phyloP scores from a whole-genome alignment of 1,139 yeast genomes.

The Debaryomyces fabryi region DNA sequence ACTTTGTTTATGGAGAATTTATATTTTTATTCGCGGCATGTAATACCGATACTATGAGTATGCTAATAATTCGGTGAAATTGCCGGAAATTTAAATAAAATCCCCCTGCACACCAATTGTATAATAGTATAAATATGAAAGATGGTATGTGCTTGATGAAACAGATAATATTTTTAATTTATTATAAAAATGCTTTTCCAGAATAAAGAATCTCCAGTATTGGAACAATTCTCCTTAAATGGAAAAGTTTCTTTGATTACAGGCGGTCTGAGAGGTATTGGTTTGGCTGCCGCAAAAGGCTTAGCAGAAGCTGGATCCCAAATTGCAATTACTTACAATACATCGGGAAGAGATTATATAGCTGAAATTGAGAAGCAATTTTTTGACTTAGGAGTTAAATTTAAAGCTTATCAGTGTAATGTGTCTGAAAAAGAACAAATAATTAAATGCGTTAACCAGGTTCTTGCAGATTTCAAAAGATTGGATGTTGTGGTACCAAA shows the following conservation, averaged over 20 bases:
- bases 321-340: slow-evolving; percentile 60
- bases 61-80: too few relatives aligned
- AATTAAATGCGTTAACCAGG: slow-evolving; percentile 23
- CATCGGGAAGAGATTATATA: slow-evolving; percentile 3
- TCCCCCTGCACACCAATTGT: too few relatives aligned
- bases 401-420: slow-evolving; percentile 64
- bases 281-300: slow-evolving; percentile 70
- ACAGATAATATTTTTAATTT: too few relatives aligned
- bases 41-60: too few relatives aligned
- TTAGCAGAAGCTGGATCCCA: slow-evolving; percentile 81
- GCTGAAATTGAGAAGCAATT: slow-evolving; percentile 4
- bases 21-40: too few relatives aligned
- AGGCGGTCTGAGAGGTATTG: slow-evolving; percentile 77
- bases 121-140: too few relatives aligned
- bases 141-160: too few relatives aligned
- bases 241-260: slow-evolving; percentile 75
- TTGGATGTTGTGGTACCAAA: slow-evolving; percentile 32
- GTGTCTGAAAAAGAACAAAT: slow-evolving; percentile 22
- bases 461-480: slow-evolving; percentile 23
- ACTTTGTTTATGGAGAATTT: too few relatives aligned
- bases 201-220: slow-evolving; percentile 8
- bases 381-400: slow-evolving; percentile 45
- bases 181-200: slow-evolving; percentile 11
- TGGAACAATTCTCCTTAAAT: slow-evolving; percentile 41
- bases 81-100: too few relatives aligned